Percentiles rank a stretch among this genome's conserved stretches.
Evolutionary conservation across 768 basidiomycete species (phyloP).

Genomic region (Tephrocybe sp.): DNA sequence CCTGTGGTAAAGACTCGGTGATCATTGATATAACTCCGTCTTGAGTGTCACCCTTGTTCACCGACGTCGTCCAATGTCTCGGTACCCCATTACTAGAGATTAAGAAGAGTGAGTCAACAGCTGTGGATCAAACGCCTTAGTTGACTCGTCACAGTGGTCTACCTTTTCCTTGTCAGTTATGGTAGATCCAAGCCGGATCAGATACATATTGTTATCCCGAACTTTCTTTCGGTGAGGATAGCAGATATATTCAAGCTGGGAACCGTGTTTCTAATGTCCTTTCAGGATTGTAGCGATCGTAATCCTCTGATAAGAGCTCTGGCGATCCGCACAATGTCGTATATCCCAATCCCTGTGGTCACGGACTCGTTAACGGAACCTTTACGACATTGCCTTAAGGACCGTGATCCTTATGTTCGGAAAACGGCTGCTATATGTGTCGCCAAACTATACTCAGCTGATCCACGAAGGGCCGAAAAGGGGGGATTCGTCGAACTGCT

Average conservation of each 20-base stretch:
- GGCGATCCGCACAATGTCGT: slow-evolving; percentile 98
- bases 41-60: slow-evolving; percentile 90
- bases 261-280: slow-evolving; percentile 10
- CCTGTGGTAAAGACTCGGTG: slow-evolving; percentile 19
- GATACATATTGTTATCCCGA: slow-evolving; percentile 87
- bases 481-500: slow-evolving; percentile 90
- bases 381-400: slow-evolving; percentile 87
- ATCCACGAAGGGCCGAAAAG: slow-evolving; percentile 83
- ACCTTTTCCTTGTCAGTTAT: slow-evolving; percentile 96
- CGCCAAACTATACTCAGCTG: slow-evolving; percentile 90
- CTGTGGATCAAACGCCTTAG: neutral
- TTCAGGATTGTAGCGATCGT: slow-evolving; percentile 90
- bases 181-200: slow-evolving; percentile 92
- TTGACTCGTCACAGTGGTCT: slow-evolving; percentile 71
- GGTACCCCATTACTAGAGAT: slow-evolving; percentile 96
- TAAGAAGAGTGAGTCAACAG: slow-evolving; percentile 83
- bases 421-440: slow-evolving; percentile 99
- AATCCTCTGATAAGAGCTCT: slow-evolving; percentile 97
- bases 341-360: slow-evolving; percentile 91
- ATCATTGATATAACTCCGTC: slow-evolving; percentile 16
- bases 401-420: slow-evolving; percentile 95
- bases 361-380: slow-evolving; percentile 87
- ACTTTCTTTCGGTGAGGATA: slow-evolving; percentile 76
- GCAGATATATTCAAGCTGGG: neutral
- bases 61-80: slow-evolving; percentile 94